Conservation (phyloP, 2,329 filamentous ascomycete genomes). For the Gaeumannomyces tritici region DNA sequence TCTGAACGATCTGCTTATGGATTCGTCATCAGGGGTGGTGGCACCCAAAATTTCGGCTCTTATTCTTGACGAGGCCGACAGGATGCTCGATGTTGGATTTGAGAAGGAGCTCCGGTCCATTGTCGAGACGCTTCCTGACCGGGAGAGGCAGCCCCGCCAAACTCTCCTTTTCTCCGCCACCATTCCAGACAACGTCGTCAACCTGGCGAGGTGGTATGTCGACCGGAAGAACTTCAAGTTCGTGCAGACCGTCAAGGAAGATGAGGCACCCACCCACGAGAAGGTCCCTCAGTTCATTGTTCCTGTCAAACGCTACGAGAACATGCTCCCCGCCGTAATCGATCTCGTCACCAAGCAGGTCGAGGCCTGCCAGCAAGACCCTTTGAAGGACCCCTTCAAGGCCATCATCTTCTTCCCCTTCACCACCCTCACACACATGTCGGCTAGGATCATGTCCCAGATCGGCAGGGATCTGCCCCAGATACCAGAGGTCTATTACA, state of each 20-base stretch:
- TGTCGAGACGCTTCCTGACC: slow-evolving; percentile 50
- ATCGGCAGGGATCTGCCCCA: slow-evolving; percentile 29
- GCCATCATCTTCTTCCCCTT: slow-evolving; percentile 89
- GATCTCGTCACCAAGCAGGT: slow-evolving; percentile 61
- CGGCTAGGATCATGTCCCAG: slow-evolving; percentile 50
- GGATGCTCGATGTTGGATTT: slow-evolving; percentile 95
- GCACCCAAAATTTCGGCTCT: slow-evolving; percentile 77
- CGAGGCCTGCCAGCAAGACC: slow-evolving; percentile 24
- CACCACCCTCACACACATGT: slow-evolving; percentile 41
- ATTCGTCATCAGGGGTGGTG: slow-evolving; percentile 50
- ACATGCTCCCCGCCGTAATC: slow-evolving; percentile 65
- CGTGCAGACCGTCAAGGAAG: slow-evolving; percentile 73
- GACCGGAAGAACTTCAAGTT: slow-evolving; percentile 75
- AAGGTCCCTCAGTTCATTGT: slow-evolving; percentile 74
- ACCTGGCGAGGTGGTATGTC: slow-evolving; percentile 68
- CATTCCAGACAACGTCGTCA: slow-evolving; percentile 73
- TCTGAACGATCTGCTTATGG: slow-evolving; percentile 69
- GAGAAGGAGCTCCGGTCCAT: slow-evolving; percentile 56
- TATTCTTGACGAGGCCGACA: slow-evolving; percentile 93
- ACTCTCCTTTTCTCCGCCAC: slow-evolving; percentile 95
- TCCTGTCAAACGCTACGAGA: slow-evolving; percentile 57
- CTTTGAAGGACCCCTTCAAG: slow-evolving; percentile 62
- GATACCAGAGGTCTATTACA: slow-evolving; percentile 37
- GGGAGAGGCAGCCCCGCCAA: slow-evolving; percentile 59
- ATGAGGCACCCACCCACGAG: slow-evolving; percentile 79